Evolutionary conservation across 371 early-diverging fungal species (phyloP), one percentile per base, ranked within the genome.

Genomic region (Apophysomyces elegans): DNA sequence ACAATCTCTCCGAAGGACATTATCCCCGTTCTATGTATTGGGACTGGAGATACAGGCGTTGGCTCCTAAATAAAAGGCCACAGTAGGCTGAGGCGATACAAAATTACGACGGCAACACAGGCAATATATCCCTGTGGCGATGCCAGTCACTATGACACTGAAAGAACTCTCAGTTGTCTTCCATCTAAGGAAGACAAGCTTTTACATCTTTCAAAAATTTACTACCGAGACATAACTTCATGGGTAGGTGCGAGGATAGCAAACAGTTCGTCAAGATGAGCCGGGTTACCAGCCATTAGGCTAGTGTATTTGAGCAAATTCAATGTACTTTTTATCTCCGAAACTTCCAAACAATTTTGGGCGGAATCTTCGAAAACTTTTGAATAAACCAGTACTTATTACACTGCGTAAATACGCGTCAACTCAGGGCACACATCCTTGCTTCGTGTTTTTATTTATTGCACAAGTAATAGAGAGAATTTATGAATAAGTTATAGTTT

Each of bases 401-500:
- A 26, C 32, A 26, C 32, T 26, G 32, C 32, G 2, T 26, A 21
- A 50, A 50, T 26, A 50, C 54, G 54, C 54, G 54, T 50, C 54
- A 50, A 50, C 54, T 50, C 54, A 50, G 54, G 54, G 54, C 54
- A 26, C 54, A 50, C 54, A 50, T 50, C 54, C 54, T 18, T 21
- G 21, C 54, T 50, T 50, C 54, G 54, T 50, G 54, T 50, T 50
- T 50, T 50, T 50, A 50, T 21, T 50, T 9, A 21, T 21, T 18
- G 9, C 9, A 50, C 21, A 21, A 21, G 54, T 50, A 50, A 18
- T 21, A 50, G 21, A 18, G 54, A 50, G 21, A 26, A 18, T 50
- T 50, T 32, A 18, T 21, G 32, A 26, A 26, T 26, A 26, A 26
- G 54, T 32, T 18, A 50, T 50, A 21, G 5, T 50, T 3, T 50